Percentiles rank a stretch among this genome's conserved stretches.
Conservation (phyloP, 352 stramenopile species). For the Phytophthora capsici region DNA sequence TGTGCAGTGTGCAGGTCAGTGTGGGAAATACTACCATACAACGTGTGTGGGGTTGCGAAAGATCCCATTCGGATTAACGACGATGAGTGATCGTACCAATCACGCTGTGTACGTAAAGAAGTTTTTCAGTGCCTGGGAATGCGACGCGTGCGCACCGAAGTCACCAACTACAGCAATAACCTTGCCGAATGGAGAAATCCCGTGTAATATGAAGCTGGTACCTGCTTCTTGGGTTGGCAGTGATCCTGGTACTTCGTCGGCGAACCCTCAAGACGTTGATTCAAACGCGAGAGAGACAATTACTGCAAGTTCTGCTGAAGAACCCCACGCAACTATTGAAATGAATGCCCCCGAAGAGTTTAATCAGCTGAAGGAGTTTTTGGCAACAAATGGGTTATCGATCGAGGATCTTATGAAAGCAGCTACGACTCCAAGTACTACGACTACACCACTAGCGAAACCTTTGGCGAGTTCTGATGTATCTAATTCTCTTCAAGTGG, state of each 20-base stretch:
- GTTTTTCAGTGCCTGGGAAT: slow-evolving; percentile 84
- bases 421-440: slow-evolving; percentile 54
- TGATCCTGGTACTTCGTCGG: slow-evolving; percentile 12
- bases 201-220: slow-evolving; percentile 57
- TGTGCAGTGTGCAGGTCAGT: slow-evolving; percentile 59
- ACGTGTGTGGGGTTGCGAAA: slow-evolving; percentile 78
- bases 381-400: slow-evolving; percentile 65
- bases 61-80: slow-evolving; percentile 86
- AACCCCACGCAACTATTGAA: slow-evolving; percentile 3
- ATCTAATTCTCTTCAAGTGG: slow-evolving; percentile 12
- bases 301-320: slow-evolving; percentile 3
- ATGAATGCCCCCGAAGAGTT: slow-evolving; percentile 41
- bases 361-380: slow-evolving; percentile 67
- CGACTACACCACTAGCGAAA: slow-evolving; percentile 29
- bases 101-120: slow-evolving; percentile 84
- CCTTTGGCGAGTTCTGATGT: slow-evolving; percentile 4
- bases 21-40: slow-evolving; percentile 71
- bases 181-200: slow-evolving; percentile 31
- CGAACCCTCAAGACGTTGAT: slow-evolving; percentile 41
- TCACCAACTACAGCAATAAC: background rate
- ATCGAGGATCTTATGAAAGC: slow-evolving; percentile 77
- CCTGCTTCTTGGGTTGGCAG: slow-evolving; percentile 46
- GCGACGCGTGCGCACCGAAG: slow-evolving; percentile 53
- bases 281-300: background rate
- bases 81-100: slow-evolving; percentile 81